Evolutionary conservation across 805 yeast genomes (phyloP), one percentile per base, ranked within the genome.

Genomic region (Sugiyamaella chiloensis): DNA sequence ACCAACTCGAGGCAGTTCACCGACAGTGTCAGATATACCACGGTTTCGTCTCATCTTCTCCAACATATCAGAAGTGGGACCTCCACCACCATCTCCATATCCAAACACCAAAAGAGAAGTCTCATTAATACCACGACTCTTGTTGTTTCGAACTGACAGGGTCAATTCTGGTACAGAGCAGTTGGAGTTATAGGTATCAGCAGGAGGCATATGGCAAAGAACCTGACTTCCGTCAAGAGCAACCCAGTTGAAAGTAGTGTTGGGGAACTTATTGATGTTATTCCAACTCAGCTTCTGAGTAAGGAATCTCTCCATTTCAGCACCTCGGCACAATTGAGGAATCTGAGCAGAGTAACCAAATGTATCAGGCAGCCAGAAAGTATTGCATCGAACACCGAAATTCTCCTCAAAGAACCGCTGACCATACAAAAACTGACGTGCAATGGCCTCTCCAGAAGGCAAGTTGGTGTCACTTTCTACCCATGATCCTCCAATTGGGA

Each of bases 1-100:
- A 44, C 86, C 82, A 16, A 90, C 87, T 1, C 84, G 76, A 2
- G 99, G 98, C 50, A 93, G 74, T 36, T 78, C 74, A 3, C 93
- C 95, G 7, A 84, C 83, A 5, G 84, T 83, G 60, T 91, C 86
- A n/a, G 90, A 76, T 51, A 90, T 67, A 14, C 97, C 96, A 60
- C 97, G 77, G 62, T 90, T 83, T 57, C 98, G 82, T 60, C 98
- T 80, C 61, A 91, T 73, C 63, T 88, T 88, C 62, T 93, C 98
- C 53, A 91, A 59, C 95, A 89, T 89, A 59, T 87, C 95, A 34
- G 84, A 85, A 5, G 87, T 83, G 40, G 99, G 98, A 5, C 99
- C 99, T 55, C 99, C 99, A 52, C 99, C 99, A 59, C 99, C 99
- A 64, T 91, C 99, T 60, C 99, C 99, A 59, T 84, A 83, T 34